phyloP scores from a whole-genome alignment of 73 alveolate species.

The Urostyla sp. region DNA sequence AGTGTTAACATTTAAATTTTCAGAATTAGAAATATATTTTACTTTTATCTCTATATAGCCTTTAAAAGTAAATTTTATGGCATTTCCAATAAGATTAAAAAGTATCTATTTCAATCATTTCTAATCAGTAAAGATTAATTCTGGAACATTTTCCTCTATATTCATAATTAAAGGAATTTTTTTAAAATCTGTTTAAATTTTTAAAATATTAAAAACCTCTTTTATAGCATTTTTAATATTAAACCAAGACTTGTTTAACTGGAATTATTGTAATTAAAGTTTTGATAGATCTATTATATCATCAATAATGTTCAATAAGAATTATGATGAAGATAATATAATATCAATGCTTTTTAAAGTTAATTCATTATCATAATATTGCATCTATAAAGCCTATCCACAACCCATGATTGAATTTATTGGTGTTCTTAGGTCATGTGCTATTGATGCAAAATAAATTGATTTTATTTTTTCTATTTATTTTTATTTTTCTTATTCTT shows the following conservation, averaged over 20 bases:
- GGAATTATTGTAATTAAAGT: not conserved
- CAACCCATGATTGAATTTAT: constrained; percentile 40
- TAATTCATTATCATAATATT: too few species aligned
- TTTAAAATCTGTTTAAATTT: not conserved
- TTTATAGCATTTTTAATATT: not conserved
- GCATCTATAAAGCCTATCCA: too few species aligned
- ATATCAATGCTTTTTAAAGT: too few species aligned
- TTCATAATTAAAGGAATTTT: not conserved
- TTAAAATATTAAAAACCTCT: not conserved
- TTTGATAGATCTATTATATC: constrained; percentile 35
- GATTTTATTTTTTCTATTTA: not conserved
- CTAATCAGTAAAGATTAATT: not conserved
- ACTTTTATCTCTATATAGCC: constrained; percentile 20
- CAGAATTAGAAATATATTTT: not conserved
- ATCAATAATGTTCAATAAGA: constrained; percentile 9
- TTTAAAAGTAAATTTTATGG: constrained; percentile 17
- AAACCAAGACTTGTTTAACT: not conserved
- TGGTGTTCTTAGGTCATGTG: constrained; percentile 51
- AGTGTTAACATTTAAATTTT: not conserved
- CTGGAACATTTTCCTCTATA: not conserved
- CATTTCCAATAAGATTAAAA: constrained; percentile 13
- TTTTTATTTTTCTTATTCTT: not conserved
- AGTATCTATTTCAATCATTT: constrained; percentile 11
- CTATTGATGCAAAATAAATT: constrained; percentile 41
- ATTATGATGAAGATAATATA: too few species aligned